Conservation (phyloP, 179 eudicot genomes). For the Kewa caespitosa region DNA sequence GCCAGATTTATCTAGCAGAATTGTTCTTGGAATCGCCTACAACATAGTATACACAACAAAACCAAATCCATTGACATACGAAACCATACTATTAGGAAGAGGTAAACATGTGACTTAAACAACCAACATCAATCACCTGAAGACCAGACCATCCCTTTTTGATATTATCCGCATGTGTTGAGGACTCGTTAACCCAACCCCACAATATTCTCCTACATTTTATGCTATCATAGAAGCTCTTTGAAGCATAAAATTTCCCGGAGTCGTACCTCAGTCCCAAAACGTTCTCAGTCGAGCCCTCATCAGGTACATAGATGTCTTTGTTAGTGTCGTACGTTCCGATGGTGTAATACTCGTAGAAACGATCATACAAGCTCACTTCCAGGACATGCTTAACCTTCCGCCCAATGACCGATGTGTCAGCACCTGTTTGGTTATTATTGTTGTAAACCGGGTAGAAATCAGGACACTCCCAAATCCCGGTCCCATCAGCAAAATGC, state of each 20-base stretch:
- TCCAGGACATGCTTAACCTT: constrained; percentile 53
- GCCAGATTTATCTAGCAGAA: constrained; percentile 50
- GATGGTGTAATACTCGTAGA: constrained; percentile 44
- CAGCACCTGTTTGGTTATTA: constrained; percentile 31
- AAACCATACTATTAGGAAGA: background rate
- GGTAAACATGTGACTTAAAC: background rate
- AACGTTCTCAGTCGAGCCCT: constrained; percentile 23
- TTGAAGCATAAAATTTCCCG: constrained; percentile 62
- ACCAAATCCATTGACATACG: no score
- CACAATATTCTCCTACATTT: constrained; percentile 50
- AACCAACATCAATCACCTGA: constrained; percentile 32
- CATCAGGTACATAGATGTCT: constrained; percentile 46
- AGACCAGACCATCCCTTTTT: constrained; percentile 56
- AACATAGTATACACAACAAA: background rate
- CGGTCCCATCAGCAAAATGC: constrained; percentile 36
- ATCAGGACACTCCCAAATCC: constrained; percentile 49
- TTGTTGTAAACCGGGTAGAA: constrained; percentile 49
- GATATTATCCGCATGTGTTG: constrained; percentile 22
- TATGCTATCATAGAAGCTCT: constrained; percentile 46
- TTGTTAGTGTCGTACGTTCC: constrained; percentile 37
- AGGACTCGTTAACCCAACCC: constrained; percentile 56
- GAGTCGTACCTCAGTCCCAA: constrained; percentile 45
- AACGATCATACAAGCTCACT: constrained; percentile 24
- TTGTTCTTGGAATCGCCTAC: constrained; percentile 61
- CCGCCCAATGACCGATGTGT: constrained; percentile 36